These are phyloP conservation scores for Rubia peregrina DNA, from an alignment of 305 asterid species.

Conservation along the genomic window DNA sequence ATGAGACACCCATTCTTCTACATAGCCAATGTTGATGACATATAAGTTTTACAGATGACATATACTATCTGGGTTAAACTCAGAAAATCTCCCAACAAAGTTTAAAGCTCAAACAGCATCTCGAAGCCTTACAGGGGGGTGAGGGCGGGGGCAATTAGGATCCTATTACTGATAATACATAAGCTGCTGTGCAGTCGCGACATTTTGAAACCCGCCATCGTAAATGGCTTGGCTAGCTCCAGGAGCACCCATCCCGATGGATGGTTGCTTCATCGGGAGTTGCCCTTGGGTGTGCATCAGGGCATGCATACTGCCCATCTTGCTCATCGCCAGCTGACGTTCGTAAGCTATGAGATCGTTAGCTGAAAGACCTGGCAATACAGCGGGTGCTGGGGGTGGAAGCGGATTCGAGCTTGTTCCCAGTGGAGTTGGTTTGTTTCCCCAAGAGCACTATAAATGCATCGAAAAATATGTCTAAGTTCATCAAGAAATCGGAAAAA, in stretches of 20 bases:
- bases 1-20: slow-evolving; percentile 2
- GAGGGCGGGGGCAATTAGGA: not conserved
- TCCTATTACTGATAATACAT: slow-evolving; percentile 40
- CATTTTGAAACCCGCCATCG: slow-evolving; percentile 45
- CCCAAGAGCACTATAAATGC: slow-evolving; percentile 76
- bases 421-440: slow-evolving; percentile 82
- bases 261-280: slow-evolving; percentile 34
- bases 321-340: slow-evolving; percentile 55
- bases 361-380: slow-evolving; percentile 46
- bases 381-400: slow-evolving; percentile 69
- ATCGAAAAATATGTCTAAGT: not conserved
- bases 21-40: slow-evolving; percentile 10
- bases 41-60: slow-evolving; percentile 18
- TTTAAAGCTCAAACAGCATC: slow-evolving; percentile 2
- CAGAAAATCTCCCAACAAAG: slow-evolving; percentile 15
- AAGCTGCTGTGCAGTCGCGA: slow-evolving; percentile 44
- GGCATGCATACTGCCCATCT: slow-evolving; percentile 44
- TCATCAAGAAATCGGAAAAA: not conserved
- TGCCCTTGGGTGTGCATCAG: slow-evolving; percentile 43
- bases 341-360: slow-evolving; percentile 61
- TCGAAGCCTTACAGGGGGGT: not conserved
- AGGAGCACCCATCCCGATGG: slow-evolving; percentile 38
- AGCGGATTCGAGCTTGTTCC: slow-evolving; percentile 75
- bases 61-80: slow-evolving; percentile 15
- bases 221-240: slow-evolving; percentile 55